A percentile compares a stretch with the other conserved stretches of the same genome.
Evolutionary conservation across 1,139 yeast genomes (phyloP).

Genomic region (Geotrichum macrosporum): DNA sequence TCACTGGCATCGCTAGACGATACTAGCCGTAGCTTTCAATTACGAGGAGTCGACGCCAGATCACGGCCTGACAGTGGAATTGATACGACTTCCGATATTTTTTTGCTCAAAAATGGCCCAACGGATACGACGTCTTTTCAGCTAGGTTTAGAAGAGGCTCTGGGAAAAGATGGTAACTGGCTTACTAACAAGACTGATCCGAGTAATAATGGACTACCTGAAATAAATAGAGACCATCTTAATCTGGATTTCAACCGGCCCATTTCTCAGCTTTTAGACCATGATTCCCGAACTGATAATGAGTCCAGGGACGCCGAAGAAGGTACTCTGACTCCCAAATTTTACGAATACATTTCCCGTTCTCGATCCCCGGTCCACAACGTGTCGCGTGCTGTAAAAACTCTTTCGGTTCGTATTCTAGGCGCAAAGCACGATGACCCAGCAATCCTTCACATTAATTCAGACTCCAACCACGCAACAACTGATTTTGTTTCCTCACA

Average conservation of each 20-base stretch:
- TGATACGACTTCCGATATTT: conserved; percentile 1
- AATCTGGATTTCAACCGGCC: conserved; percentile 5
- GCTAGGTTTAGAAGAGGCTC: conserved; percentile 29
- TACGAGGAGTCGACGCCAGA: conserved; percentile 7
- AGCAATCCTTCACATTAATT: too few species aligned
- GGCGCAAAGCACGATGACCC: conserved; percentile 6
- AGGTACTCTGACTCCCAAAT: not conserved
- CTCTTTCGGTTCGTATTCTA: conserved; percentile 8
- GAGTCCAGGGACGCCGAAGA: conserved; percentile 5
- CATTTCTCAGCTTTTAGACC: not conserved
- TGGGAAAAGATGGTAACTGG: conserved; percentile 28
- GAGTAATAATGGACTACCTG: not conserved
- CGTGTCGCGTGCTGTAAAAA: conserved; percentile 16
- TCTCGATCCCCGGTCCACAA: conserved; percentile 10
- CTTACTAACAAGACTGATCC: conserved; percentile 5
- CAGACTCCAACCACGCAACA: not conserved
- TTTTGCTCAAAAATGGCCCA: not conserved
- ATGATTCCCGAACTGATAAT: not conserved
- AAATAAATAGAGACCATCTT: conserved; percentile 3
- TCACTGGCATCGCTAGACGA: not conserved
- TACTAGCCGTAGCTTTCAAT: not conserved
- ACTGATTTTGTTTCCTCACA: not conserved
- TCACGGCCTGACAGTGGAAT: not conserved
- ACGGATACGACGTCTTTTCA: not conserved
- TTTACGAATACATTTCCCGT: not conserved